Conservation (phyloP, 306 rosid genomes). For the Casuarina cunninghamiana region DNA sequence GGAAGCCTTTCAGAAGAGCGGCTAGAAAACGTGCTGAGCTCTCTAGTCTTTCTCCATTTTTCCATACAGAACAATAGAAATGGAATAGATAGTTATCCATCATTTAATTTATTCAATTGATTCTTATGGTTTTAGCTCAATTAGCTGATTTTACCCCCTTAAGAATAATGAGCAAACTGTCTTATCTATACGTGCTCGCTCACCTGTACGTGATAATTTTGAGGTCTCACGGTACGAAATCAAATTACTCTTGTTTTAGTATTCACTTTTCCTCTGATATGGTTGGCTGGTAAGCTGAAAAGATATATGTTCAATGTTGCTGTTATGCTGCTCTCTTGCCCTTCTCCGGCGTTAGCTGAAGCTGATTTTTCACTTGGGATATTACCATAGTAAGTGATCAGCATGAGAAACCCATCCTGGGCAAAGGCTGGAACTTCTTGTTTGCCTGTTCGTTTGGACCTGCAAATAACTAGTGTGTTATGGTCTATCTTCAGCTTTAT, state of each 20-base stretch:
- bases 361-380: too few relatives aligned
- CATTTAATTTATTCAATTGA: constrained; percentile 78
- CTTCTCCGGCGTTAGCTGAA: background rate
- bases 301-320: background rate
- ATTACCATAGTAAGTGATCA: too few relatives aligned
- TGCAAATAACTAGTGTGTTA: background rate
- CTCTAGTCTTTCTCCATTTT: constrained; percentile 53
- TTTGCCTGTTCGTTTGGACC: background rate
- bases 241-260: background rate
- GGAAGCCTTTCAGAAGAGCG: constrained; percentile 86
- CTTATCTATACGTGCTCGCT: constrained; percentile 19
- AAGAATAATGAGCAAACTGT: constrained; percentile 16
- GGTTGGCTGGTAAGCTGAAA: background rate
- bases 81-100: constrained; percentile 36
- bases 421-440: background rate
- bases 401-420: background rate
- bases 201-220: background rate
- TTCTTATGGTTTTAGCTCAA: constrained; percentile 37
- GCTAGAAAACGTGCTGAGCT: constrained; percentile 68
- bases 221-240: background rate
- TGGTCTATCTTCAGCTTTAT: background rate
- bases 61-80: constrained; percentile 35
- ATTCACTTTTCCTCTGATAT: background rate
- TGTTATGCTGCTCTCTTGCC: background rate
- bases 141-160: constrained; percentile 31